Conservation (phyloP, 2,329 filamentous ascomycete genomes). For the Endothia cerciana region DNA sequence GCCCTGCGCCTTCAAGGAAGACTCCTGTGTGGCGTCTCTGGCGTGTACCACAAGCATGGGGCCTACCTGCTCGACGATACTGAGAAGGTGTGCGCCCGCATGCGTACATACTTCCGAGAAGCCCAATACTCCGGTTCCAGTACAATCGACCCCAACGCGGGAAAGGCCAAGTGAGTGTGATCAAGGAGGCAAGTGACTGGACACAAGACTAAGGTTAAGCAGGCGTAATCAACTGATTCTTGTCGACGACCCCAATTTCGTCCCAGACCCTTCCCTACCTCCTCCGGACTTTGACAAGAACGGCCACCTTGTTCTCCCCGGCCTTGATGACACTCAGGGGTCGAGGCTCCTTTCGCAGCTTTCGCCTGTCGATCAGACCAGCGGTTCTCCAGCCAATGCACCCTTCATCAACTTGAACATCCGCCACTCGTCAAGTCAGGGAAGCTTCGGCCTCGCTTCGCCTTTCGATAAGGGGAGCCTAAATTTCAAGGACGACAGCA, state of each 20-base stretch:
- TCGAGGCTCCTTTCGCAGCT: slow-evolving; percentile 49
- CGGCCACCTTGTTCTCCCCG: slow-evolving; percentile 37
- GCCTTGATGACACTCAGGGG: slow-evolving; percentile 40
- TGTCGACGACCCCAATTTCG: slow-evolving; percentile 80
- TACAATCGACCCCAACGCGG: slow-evolving; percentile 71
- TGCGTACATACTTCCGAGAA: slow-evolving; percentile 68
- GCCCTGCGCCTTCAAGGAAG: slow-evolving; percentile 89
- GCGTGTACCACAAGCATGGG: slow-evolving; percentile 87
- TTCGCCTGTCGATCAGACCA: slow-evolving; percentile 45
- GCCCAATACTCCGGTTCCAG: slow-evolving; percentile 49
- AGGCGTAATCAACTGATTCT: slow-evolving; percentile 79
- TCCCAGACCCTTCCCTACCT: slow-evolving; percentile 67
- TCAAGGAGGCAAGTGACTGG: background rate
- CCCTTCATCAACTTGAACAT: slow-evolving; percentile 29
- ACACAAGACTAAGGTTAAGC: slow-evolving; percentile 23
- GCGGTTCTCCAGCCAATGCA: slow-evolving; percentile 36
- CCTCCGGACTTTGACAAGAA: slow-evolving; percentile 54
- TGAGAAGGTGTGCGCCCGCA: slow-evolving; percentile 72
- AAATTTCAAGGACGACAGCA: slow-evolving; percentile 35
- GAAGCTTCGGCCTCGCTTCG: slow-evolving; percentile 28
- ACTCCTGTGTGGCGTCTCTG: slow-evolving; percentile 81
- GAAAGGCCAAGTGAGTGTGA: slow-evolving; percentile 69
- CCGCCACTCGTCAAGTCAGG: slow-evolving; percentile 28
- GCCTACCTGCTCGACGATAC: slow-evolving; percentile 82
- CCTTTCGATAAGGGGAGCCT: slow-evolving; percentile 30